Evolutionary conservation across 1,139 yeast genomes (phyloP), one percentile per base, ranked within the genome.

Genomic region (Spencermartinsiella ligniputridi): DNA sequence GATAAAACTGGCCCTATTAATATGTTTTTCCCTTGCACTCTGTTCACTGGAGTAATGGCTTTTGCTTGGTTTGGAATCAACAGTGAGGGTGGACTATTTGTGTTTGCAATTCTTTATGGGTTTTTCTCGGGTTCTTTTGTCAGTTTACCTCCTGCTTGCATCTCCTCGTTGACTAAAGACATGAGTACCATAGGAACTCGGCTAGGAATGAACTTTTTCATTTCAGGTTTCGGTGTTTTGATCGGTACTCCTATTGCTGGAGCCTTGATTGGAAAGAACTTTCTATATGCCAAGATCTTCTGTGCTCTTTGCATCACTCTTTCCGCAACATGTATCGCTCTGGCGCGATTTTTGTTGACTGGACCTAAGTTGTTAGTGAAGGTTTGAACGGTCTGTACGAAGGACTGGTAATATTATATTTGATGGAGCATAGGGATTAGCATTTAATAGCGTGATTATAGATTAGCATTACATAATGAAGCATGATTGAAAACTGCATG

Each of bases 131-230:
- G 77, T 4, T 65, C 74, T 1, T 61, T 71, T 5, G 64, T 74
- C 25, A 66, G 76, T 8, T 49, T 75, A 32, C 70, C 74, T 0
- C 74, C 77, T 1, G 66, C 70, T 0, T 60, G 67, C 33, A 52
- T 69, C 11, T 59, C 67, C 1, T 81, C 78, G 53, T 76, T 83
- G 27, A 76, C 83, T 3, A 74, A 76, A 18, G 74, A 72, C 46
- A 48, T 64, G 39, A 45, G 55, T 13, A 41, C 52, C 9, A 48
- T 63, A 1, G 67, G 68, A 1, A 58, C 77, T 46, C 72, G 85
- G 21, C 76, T 80, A 57, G 83, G 88, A 0, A 72, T 81, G 65
- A 75, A 77, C 52, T 78, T 79, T 53, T 67, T 78, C 27, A 75
- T 81, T 42, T 71, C 81, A 3, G 60, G 63, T 2, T 71, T 81